Percentiles rank a stretch among this genome's conserved stretches.
Conservation (phyloP, 1,284 basidiomycete species). For the Rhodotorula mucilaginosa region DNA sequence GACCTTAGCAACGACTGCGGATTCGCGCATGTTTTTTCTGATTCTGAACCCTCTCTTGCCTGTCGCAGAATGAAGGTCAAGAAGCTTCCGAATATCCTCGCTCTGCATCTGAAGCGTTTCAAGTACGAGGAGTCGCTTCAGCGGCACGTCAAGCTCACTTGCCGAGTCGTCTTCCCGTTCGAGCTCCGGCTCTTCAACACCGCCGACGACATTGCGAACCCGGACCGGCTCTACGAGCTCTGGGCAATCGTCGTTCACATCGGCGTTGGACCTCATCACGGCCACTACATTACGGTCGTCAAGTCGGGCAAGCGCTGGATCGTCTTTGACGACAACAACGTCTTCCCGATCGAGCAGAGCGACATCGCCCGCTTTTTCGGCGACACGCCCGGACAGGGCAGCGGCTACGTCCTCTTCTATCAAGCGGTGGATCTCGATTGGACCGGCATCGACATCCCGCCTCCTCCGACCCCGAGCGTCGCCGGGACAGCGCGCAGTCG, state of each 20-base stretch:
- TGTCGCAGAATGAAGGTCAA: constrained; percentile 92
- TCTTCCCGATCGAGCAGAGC: constrained; percentile 78
- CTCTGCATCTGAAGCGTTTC: constrained; percentile 94
- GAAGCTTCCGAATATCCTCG: constrained; percentile 86
- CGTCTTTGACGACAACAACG: constrained; percentile 92
- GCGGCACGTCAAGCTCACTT: constrained; percentile 88
- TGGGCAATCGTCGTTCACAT: constrained; percentile 97
- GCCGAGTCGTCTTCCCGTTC: constrained; percentile 92
- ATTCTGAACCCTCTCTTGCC: background rate
- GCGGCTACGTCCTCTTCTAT: constrained; percentile 96
- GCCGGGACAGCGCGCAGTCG: constrained; percentile 1
- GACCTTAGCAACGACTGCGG: background rate
- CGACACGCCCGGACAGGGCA: constrained; percentile 72
- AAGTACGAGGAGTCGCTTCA: constrained; percentile 89
- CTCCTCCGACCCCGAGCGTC: constrained; percentile 2
- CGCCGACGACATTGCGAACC: constrained; percentile 85
- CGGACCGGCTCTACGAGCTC: constrained; percentile 81
- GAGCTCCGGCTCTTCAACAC: constrained; percentile 95
- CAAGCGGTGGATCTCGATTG: constrained; percentile 70
- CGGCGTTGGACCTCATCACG: constrained; percentile 91
- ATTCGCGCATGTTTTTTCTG: no score
- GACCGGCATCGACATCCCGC: constrained; percentile 15
- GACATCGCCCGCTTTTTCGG: constrained; percentile 95
- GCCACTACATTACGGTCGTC: constrained; percentile 94
- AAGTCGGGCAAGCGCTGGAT: constrained; percentile 80